Conservation (phyloP, 192 early-diverging fungal genomes). For the Backusella tarrabulga region DNA sequence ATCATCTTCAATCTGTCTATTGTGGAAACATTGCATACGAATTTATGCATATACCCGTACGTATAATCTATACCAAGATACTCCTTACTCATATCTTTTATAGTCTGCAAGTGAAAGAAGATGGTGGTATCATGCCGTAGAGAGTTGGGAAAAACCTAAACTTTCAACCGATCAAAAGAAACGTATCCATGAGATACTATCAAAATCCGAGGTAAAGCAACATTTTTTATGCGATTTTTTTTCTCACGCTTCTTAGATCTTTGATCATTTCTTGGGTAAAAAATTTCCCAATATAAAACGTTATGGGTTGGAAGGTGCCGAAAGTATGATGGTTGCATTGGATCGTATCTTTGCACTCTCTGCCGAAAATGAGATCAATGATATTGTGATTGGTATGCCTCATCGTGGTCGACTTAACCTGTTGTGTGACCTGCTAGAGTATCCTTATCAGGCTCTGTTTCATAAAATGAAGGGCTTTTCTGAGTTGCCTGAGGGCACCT, state of each 20-base stretch:
- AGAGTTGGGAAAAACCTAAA: slow-evolving; percentile 65
- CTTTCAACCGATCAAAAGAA: slow-evolving; percentile 63
- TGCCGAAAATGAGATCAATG: slow-evolving; percentile 60
- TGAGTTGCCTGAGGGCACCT: slow-evolving; percentile 78
- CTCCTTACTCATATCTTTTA: background rate
- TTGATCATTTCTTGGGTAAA: slow-evolving; percentile 98
- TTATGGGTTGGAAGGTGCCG: slow-evolving; percentile 95
- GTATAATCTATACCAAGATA: background rate
- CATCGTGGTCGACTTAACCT: slow-evolving; percentile 96
- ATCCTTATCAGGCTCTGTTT: slow-evolving; percentile 79
- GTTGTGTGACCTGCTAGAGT: slow-evolving; percentile 84
- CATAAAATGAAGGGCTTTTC: slow-evolving; percentile 93
- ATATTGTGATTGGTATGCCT: slow-evolving; percentile 93
- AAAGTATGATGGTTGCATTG: slow-evolving; percentile 91
- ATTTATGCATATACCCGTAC: slow-evolving; percentile 89
- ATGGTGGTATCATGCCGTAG: slow-evolving; percentile 88
- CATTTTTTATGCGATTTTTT: background rate
- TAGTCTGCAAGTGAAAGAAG: slow-evolving; percentile 78
- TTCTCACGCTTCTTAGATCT: slow-evolving; percentile 50
- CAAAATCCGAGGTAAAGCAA: slow-evolving; percentile 65
- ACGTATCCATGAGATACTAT: slow-evolving; percentile 74
- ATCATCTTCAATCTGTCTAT: slow-evolving; percentile 70
- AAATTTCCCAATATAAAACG: slow-evolving; percentile 96
- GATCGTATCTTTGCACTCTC: slow-evolving; percentile 83
- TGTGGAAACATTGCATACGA: slow-evolving; percentile 90